Conservation (phyloP, 73 alveolate genomes). For the Paramecium bursaria region DNA sequence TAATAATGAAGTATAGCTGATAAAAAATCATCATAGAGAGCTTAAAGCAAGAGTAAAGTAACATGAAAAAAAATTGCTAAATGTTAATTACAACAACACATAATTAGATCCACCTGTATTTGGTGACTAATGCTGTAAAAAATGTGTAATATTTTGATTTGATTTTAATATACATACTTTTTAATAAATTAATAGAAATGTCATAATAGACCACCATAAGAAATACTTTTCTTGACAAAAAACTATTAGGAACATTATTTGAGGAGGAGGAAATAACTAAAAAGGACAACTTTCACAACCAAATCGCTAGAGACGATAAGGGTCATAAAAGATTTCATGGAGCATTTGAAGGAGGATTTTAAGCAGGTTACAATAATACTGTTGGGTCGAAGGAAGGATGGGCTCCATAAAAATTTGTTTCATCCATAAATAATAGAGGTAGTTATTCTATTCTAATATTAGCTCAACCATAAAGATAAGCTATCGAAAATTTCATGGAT, state of each 20-base stretch:
- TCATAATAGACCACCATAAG: no score
- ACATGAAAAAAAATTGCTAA: slow-evolving; percentile 2
- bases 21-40: slow-evolving; percentile 26
- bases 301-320: slow-evolving; percentile 69
- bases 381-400: slow-evolving; percentile 77
- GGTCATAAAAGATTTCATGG: slow-evolving; percentile 81
- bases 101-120: slow-evolving; percentile 1
- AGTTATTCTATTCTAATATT: not conserved
- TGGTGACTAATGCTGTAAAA: slow-evolving; percentile 8
- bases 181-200: no score
- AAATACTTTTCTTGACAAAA: not conserved
- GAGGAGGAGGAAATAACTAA: slow-evolving; percentile 27
- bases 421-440: slow-evolving; percentile 42
- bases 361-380: slow-evolving; percentile 79
- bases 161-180: no score
- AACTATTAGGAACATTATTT: slow-evolving; percentile 17
- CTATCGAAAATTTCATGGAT: slow-evolving; percentile 80
- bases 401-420: slow-evolving; percentile 74
- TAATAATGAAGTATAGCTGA: not conserved
- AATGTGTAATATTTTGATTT: slow-evolving; percentile 46
- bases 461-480: slow-evolving; percentile 61
- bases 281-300: slow-evolving; percentile 22
- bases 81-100: not conserved
- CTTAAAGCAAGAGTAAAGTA: not conserved
- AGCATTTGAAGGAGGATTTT: slow-evolving; percentile 84